Base-by-base conservation (phyloP, 1,284 basidiomycete genomes). In the Heterobasidion occidentale region DNA sequence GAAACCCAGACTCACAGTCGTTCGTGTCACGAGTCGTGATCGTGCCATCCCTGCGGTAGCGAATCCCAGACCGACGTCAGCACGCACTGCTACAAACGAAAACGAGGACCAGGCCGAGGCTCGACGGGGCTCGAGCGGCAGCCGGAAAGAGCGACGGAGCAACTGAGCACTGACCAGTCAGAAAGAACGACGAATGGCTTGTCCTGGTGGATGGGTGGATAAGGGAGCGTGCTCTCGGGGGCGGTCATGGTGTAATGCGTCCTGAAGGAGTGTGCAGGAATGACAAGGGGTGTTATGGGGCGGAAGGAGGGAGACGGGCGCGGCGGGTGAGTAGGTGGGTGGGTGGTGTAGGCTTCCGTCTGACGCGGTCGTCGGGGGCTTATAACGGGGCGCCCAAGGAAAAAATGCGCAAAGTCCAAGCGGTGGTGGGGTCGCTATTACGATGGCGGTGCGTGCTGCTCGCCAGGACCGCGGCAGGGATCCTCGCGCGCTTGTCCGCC, bases 11-110 rank as follows among this genome's bases (percentile, higher is more conserved):
- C 86, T 62, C 67, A 90, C 90, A 93, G 67, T 96, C 94, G 71
- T 96, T 96, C 19, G 90, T 92, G 71, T 96, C 92, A 64, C 80
- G 81, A 51, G 83, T 92, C 7, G 92, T 95, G 71, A 95, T 95
- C 20, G 92, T 96, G 65, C 92, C 93, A 74, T 94, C 93, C 92
- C 87, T 90, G 68, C 38, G 45, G 35, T 14, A 58, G 46, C 34
- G 19, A 12, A 20, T 49, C 36, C 14, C 12, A 14, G 20, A 8
- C 36, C 7, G 9, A 20, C n/a, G 46, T 48, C 46, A 48, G 46
- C 27, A 33, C 5, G 35, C 35, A 33, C 19, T 51, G 12, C 35
- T 8, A 51, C 27, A 4, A 27, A 27, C 12, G 44, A 14, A 20
- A 34, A 1, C 27, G 34, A 27, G 51, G 19, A 33, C 34, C 42